Conservation (phyloP, 164 flowering plant genomes). For the Paratinospora sagittata region DNA sequence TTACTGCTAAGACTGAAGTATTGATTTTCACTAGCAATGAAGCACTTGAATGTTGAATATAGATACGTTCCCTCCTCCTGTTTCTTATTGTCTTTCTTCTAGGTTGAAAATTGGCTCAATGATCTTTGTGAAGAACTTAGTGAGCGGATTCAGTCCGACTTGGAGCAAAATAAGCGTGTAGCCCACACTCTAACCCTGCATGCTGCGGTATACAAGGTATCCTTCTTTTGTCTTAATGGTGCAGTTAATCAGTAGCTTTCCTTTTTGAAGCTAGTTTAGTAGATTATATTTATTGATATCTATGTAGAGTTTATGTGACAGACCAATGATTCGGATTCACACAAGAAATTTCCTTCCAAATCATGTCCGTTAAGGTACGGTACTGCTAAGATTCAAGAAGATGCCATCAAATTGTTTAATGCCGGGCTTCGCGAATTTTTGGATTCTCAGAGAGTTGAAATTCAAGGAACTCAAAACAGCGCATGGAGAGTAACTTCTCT, state of each 20-base stretch:
- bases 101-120: slow-evolving; percentile 89
- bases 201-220: slow-evolving; percentile 74
- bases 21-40: neutral
- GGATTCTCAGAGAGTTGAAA: slow-evolving; percentile 35
- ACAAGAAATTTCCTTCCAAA: slow-evolving; percentile 80
- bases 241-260: neutral
- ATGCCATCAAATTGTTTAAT: slow-evolving; percentile 67
- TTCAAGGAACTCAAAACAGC: slow-evolving; percentile 28
- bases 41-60: neutral
- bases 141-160: slow-evolving; percentile 72
- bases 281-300: neutral
- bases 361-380: slow-evolving; percentile 92
- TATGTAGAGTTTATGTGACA: slow-evolving; percentile 12
- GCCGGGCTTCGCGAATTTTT: slow-evolving; percentile 76
- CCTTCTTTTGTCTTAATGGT: neutral
- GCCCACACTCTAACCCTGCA: slow-evolving; percentile 81
- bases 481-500: slow-evolving; percentile 78
- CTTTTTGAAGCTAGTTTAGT: neutral
- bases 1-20: neutral
- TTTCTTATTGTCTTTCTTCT: slow-evolving; percentile 12
- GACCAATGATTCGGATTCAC: slow-evolving; percentile 56
- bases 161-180: slow-evolving; percentile 72
- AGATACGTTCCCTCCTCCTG: neutral
- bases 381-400: slow-evolving; percentile 73
- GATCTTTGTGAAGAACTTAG: slow-evolving; percentile 82